Evolutionary conservation across 2,329 filamentous ascomycete genomes (phyloP), one percentile per base, ranked within the genome.

Genomic region (Pseudogymnoascus sp.): DNA sequence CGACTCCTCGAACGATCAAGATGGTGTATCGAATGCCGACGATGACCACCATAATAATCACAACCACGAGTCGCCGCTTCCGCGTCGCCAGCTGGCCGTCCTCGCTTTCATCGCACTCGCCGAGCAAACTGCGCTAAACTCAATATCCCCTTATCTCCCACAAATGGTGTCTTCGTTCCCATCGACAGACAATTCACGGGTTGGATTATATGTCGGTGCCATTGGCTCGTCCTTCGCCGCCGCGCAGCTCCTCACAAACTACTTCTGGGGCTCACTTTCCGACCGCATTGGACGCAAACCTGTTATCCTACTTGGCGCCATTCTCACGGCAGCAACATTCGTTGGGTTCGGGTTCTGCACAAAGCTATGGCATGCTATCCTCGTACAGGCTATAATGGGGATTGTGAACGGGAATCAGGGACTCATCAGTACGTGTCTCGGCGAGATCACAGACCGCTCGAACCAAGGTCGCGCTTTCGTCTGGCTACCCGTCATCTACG

Each of bases 71-170:
- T 81, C 84, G 66, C 92, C 93, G 0, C 77, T 99, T 15, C 94
- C 94, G 0, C 85, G 85, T 66, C 85, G 81, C 67, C 94, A 97
- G 77, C 87, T 99, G 64, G 82, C 86, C 4, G 83, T 97, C 10
- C 79, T 99, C 35, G 93, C 93, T 1, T 78, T 97, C 66, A 89
- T 99, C 64, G 92, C 92, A 5, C 81, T 99, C 21, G 89, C 90
- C 61, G 94, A 99, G 73, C 94, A 99, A 79, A 97, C 93, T 0
- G 94, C 94, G 0, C 82, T 99, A 71, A 99, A 99, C 74, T 96
- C 92, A 21, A 97, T 99, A 70, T 89, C 88, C 9, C 94, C 94
- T 0, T 99, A 99, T 74, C 83, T 99, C 1, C 94, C 94, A 0
- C 85, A 92, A 68, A 97, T 99, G 93, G 87, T 92, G 1, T 84